These are phyloP conservation scores for Mycotypha africana DNA, from an alignment of 371 early-diverging fungal species.

Conservation along the genomic window DNA sequence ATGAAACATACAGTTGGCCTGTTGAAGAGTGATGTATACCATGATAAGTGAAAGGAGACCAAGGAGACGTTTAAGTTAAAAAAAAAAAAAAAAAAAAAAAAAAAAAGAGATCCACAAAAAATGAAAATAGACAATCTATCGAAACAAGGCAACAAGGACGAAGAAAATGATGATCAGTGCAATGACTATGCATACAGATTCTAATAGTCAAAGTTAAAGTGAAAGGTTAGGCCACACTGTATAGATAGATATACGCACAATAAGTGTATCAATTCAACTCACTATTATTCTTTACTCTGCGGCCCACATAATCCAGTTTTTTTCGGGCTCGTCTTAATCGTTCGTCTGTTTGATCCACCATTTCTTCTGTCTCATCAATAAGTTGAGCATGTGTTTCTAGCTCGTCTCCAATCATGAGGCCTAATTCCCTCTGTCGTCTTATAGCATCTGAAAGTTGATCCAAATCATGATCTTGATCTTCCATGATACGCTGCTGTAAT, in stretches of 20 bases:
- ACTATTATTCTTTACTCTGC: slow-evolving; percentile 46
- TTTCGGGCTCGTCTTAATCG: slow-evolving; percentile 54
- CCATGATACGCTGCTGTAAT: slow-evolving; percentile 71
- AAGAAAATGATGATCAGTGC: slow-evolving; percentile 39
- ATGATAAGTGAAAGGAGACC: too few relatives aligned
- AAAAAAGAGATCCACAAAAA: neutral
- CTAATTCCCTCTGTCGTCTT: slow-evolving; percentile 71
- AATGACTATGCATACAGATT: slow-evolving; percentile 45
- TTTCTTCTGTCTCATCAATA: slow-evolving; percentile 66
- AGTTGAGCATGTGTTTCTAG: slow-evolving; percentile 70
- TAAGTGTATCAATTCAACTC: slow-evolving; percentile 16
- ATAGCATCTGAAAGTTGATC: slow-evolving; percentile 64
- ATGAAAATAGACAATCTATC: neutral
- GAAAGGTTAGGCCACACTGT: too few relatives aligned
- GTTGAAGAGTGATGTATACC: too few relatives aligned
- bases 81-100: neutral
- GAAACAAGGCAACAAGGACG: slow-evolving; percentile 32
- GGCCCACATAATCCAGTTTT: slow-evolving; percentile 34
- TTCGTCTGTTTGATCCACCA: slow-evolving; percentile 58
- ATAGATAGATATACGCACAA: too few relatives aligned
- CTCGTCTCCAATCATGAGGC: slow-evolving; percentile 72
- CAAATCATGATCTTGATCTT: slow-evolving; percentile 74
- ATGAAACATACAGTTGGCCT: too few relatives aligned
- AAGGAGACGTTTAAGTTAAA: too few relatives aligned
- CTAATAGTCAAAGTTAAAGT: too few relatives aligned